These are phyloP conservation scores for Aureobasidium melanogenum DNA, from an alignment of 2,329 filamentous ascomycete species.

Conservation along the genomic window DNA sequence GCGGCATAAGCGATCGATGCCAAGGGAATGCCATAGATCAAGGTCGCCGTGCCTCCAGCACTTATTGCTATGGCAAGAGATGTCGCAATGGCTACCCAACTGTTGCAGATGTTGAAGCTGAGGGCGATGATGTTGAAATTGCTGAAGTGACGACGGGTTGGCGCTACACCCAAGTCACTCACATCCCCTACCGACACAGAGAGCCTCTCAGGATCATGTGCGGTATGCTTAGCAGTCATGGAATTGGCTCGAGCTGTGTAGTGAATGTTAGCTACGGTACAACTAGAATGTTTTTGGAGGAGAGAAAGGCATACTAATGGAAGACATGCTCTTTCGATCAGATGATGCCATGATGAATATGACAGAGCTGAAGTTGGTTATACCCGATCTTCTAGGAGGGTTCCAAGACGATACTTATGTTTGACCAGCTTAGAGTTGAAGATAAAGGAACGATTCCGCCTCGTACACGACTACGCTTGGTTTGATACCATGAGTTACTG, in stretches of 20 bases:
- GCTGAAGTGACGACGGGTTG: conserved; percentile 51
- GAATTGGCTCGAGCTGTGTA: neutral
- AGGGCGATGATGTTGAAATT: conserved; percentile 43
- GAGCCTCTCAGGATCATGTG: neutral
- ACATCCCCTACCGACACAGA: neutral
- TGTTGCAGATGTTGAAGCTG: conserved; percentile 51
- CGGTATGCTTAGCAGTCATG: neutral
- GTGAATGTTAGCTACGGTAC: neutral
- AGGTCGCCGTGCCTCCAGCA: conserved; percentile 23
- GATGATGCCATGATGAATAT: neutral
- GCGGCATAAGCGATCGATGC: conserved; percentile 14
- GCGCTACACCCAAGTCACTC: conserved; percentile 17
- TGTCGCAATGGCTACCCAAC: conserved; percentile 52
- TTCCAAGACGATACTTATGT: neutral
- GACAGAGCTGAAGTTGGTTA: neutral
- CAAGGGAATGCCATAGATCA: conserved; percentile 16
- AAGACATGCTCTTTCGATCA: neutral
- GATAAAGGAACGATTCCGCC: neutral
- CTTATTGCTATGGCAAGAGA: conserved; percentile 45
- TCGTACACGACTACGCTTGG: neutral
- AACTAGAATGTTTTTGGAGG: neutral
- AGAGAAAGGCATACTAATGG: neutral
- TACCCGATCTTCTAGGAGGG: neutral
- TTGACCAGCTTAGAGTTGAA: neutral
- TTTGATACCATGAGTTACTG: neutral